A percentile compares a stretch with the other conserved stretches of the same genome.
Conservation (phyloP, 179 eudicot species). For the Sideroxylon spinosum region DNA sequence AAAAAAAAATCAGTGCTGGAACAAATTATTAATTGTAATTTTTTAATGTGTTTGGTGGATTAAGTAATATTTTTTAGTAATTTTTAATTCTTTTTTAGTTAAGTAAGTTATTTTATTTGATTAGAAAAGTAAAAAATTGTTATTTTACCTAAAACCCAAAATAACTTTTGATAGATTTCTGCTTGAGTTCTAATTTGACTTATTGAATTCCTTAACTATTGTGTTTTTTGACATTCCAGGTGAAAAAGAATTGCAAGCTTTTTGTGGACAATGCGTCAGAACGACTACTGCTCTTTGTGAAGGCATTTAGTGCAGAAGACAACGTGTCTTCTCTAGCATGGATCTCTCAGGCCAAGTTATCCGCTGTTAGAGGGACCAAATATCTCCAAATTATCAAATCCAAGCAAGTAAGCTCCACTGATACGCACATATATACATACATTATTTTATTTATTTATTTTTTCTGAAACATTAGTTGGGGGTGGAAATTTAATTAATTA, state of each 20-base stretch:
- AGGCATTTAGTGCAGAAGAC: constrained; percentile 65
- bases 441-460: too few species aligned
- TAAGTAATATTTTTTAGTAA: too few species aligned
- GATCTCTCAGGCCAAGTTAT: constrained; percentile 49
- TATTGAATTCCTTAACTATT: not conserved
- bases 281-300: constrained; percentile 48
- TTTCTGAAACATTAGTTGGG: not conserved
- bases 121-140: too few species aligned
- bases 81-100: too few species aligned
- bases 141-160: too few species aligned
- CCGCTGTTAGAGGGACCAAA: constrained; percentile 41
- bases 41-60: too few species aligned
- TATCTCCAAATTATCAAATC: constrained; percentile 52
- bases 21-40: too few species aligned
- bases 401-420: constrained; percentile 47
- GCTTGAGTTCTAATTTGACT: too few species aligned
- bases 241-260: constrained; percentile 45
- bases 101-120: too few species aligned
- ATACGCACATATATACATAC: not conserved
- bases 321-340: constrained; percentile 33
- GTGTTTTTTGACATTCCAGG: constrained; percentile 32
- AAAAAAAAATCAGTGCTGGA: too few species aligned
- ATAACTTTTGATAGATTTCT: too few species aligned
- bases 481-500: too few species aligned
- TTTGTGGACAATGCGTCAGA: constrained; percentile 53